Base-by-base conservation (phyloP, 148 eudicot genomes). In the Camellia granthamiana region DNA sequence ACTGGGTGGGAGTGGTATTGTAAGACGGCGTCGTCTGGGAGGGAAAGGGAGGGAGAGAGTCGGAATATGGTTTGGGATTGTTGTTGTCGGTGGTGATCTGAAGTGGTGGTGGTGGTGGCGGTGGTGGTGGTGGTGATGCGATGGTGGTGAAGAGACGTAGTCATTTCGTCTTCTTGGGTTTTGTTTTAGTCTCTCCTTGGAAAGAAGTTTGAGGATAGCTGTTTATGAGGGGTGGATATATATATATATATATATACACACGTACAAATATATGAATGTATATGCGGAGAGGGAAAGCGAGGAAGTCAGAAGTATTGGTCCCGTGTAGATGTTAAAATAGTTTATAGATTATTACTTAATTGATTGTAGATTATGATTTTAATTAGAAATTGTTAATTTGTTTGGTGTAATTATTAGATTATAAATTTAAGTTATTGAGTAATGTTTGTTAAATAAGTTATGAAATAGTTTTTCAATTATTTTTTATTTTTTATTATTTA, bases 1-100 rank as follows among this genome's bases (percentile, higher is more conserved):
- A 83, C 82, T 23, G 75, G 75, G 84, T 85, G 95, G 80, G 83
- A 78, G 88, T 93, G 97, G 88, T 79, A 82, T 68, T 44, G 83
- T 44, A 55, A 38, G 15, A 84, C 69, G 65, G 85, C 69, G 65
- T 83, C 78, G 56, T 80, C 85, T 0, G 85, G 90, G 56, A 85
- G 62, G 0, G 86, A 70, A 21, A 79, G 73, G 3, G 81, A 79
- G 52, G 88, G 85, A 12, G 87, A 81, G 58, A 76, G 16, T 3
- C 72, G 78, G 54, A 64, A 75, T n/a, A 78, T 74, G 19, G 78
- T 61, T 5, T 66, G 72, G 1, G 77, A 75, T n/a, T 38, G 6
- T 51, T 78, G 89, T 19, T 47, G 54, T 70, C 74, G 79, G n/a
- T 65, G 78, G 56, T 13, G 58, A 78, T 42, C 62, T 5, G 21